Base-by-base conservation (phyloP, 768 basidiomycete genomes). In the Xerocomus brunneocitrinus region DNA sequence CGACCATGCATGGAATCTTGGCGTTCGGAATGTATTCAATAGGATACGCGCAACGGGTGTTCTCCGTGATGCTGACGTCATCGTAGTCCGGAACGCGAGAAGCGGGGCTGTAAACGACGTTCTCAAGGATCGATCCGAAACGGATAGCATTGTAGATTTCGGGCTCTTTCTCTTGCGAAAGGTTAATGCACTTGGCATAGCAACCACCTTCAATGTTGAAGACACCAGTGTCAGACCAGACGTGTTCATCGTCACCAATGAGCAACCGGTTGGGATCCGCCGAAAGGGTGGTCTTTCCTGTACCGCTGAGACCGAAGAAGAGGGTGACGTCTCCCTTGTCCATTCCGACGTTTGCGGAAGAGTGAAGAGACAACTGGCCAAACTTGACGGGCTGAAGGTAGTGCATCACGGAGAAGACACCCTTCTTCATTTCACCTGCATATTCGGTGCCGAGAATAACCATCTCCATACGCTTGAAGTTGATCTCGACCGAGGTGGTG, bases 381-480 rank as follows among this genome's bases (percentile, higher is more conserved):
- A 97, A 98, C 70, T 97, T 98, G 78, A 98, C 87, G 6, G 97
- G 97, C 78, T 95, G 93, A 56, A 99, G 81, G 72, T 98, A 99
- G 75, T 99, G 95, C 95, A 99, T 99, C 62, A 99, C 94, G 41
- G 89, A 92, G 79, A 99, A 99, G 70, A 99, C 91, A 67, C 97
- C 97, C 84, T 99, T 99, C 79, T 99, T 99, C 97, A 99, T 99
- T 78, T 99, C 94, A 47, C 94, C 94, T 30, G 94, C 94, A 67
- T 98, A 98, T 69, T 98, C 94, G 27, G 93, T 95, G 51, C 91
- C 95, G 62, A 99, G 91, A 67, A 99, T 98, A 65, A 99, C 95
- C 97, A 99, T 99, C 74, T 99, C 97, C 93, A 94, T 97, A 38
- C 97, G 91, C 80, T 97, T 97, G 76, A 99, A 98, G 83, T 99